phyloP scores from a whole-genome alignment of 345 rosid genomes.

The Ceriops decandra region DNA sequence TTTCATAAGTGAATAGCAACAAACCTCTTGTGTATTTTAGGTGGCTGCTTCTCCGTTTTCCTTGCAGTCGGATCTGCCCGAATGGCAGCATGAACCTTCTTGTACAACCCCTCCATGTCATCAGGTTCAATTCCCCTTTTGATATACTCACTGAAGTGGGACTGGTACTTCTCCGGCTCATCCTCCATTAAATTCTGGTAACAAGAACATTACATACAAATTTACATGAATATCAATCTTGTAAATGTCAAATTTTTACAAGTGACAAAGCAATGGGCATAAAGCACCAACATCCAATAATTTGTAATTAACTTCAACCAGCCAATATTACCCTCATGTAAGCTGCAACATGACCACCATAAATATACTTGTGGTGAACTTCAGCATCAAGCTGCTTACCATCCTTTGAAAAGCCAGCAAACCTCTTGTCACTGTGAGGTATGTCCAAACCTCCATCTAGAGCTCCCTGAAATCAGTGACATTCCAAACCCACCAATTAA shows the following conservation, averaged over 20 bases:
- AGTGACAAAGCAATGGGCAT: not conserved
- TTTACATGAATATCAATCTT: not conserved
- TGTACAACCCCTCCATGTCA: constrained; percentile 50
- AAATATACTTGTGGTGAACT: constrained; percentile 73
- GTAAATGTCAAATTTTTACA: not conserved
- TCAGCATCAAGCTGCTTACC: constrained; percentile 79
- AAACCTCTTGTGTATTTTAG: constrained; percentile 65
- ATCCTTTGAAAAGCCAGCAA: constrained; percentile 73
- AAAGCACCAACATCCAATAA: too few relatives aligned
- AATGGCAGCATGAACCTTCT: constrained; percentile 74
- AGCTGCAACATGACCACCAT: constrained; percentile 72
- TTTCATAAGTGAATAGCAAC: not conserved
- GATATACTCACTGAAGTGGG: constrained; percentile 59
- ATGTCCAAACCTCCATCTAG: constrained; percentile 91
- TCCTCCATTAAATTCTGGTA: constrained; percentile 54
- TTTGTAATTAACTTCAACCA: not conserved
- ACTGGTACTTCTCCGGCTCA: constrained; percentile 71
- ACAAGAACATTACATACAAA: not conserved
- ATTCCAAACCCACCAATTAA: too few relatives aligned
- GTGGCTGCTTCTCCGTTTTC: constrained; percentile 48
- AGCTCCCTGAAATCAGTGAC: constrained; percentile 52
- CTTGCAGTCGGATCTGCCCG: constrained; percentile 59
- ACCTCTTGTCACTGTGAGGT: constrained; percentile 85
- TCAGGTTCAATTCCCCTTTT: constrained; percentile 61
- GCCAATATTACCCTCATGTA: constrained; percentile 61